Conservation (phyloP, 2,329 filamentous ascomycete genomes). For the Thelonectria discophora region DNA sequence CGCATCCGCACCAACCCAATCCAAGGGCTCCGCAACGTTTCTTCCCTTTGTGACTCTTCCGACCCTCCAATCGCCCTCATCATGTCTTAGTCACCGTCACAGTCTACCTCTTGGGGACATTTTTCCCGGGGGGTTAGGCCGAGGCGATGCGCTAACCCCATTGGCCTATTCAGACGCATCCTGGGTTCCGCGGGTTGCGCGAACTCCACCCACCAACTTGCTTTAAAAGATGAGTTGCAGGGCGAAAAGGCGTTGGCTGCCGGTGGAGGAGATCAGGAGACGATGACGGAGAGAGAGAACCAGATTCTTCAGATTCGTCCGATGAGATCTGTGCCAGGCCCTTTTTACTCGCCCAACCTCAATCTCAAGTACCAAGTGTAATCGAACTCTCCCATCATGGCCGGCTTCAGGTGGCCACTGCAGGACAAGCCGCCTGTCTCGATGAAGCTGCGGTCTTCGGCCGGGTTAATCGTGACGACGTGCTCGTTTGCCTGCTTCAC, state of each 20-base stretch:
- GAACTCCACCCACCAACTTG: constrained; percentile 8
- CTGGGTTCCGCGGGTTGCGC: constrained; percentile 14
- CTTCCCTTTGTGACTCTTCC: no score
- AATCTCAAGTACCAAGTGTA: background rate
- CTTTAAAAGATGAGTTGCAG: constrained; percentile 1
- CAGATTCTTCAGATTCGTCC: background rate
- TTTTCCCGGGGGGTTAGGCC: background rate
- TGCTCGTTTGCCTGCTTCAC: constrained; percentile 49
- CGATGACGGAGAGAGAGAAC: background rate
- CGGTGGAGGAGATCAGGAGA: background rate
- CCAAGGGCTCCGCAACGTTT: no score
- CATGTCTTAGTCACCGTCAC: background rate
- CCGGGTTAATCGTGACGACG: constrained; percentile 45
- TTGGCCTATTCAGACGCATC: background rate
- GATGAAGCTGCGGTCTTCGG: constrained; percentile 45
- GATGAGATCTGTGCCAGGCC: background rate
- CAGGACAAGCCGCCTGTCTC: constrained; percentile 41
- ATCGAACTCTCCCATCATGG: constrained; percentile 28
- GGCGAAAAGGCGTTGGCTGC: background rate
- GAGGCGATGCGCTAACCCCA: constrained; percentile 8
- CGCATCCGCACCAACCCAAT: no score
- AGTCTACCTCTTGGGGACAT: background rate
- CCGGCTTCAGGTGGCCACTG: constrained; percentile 19
- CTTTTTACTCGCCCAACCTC: no score
- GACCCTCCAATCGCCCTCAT: no score